Percentiles rank a stretch among this genome's conserved stretches.
Evolutionary conservation across 306 rosid genomes (phyloP).

Genomic region (Lathyrus sativus): DNA sequence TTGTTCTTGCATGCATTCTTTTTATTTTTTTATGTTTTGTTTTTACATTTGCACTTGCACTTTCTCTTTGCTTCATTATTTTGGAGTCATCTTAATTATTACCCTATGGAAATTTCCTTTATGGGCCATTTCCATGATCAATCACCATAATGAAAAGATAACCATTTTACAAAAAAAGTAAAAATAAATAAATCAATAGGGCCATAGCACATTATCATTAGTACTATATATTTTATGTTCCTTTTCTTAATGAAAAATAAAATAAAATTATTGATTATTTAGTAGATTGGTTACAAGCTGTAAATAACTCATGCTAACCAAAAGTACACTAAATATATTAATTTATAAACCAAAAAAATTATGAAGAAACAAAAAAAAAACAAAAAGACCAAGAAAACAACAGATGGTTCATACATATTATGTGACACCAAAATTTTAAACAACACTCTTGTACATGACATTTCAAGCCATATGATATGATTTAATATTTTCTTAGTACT

Average conservation of each 20-base stretch:
- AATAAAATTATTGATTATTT: background rate
- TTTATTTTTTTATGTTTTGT: constrained; percentile 1
- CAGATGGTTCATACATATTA: constrained; percentile 29
- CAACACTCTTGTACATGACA: constrained; percentile 36
- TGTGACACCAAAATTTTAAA: constrained; percentile 22
- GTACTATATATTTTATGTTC: constrained; percentile 16
- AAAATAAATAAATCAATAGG: background rate
- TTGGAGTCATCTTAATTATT: constrained; percentile 15
- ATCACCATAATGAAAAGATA: constrained; percentile 1
- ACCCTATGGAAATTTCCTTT: background rate
- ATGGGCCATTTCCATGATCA: constrained; percentile 24
- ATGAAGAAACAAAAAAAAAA: constrained; percentile 24
- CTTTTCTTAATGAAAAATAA: constrained; percentile 6
- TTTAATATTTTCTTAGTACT: background rate
- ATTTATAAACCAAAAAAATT: constrained; percentile 11
- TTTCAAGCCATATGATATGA: constrained; percentile 32
- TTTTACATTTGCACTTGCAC: background rate
- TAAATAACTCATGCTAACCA: constrained; percentile 15
- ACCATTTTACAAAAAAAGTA: background rate
- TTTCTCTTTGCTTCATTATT: constrained; percentile 28
- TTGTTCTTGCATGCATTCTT: constrained; percentile 25
- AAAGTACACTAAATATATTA: constrained; percentile 28
- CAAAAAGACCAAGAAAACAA: constrained; percentile 22
- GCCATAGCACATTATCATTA: background rate
- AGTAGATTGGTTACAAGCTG: constrained; percentile 13